Percentiles rank a stretch among this genome's conserved stretches.
These are phyloP conservation scores for Antitrichia curtipendula DNA, from an alignment of 225 moss, liverwort and hornwort genomes.

Conservation along the genomic window DNA sequence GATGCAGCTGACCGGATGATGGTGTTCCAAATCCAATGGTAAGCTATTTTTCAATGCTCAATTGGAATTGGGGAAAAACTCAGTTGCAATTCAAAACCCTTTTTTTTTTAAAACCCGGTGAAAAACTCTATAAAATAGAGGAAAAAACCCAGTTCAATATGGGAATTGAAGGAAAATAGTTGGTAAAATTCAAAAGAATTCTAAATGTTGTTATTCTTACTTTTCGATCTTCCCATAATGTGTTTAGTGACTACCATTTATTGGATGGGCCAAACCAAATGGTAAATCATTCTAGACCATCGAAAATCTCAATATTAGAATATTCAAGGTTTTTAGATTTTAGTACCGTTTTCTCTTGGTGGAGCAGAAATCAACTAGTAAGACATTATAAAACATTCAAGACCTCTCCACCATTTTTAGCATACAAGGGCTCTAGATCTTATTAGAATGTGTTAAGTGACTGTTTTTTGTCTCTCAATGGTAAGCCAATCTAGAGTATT, in stretches of 20 bases:
- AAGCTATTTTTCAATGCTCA: background rate
- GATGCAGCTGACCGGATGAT: slow-evolving; percentile 33
- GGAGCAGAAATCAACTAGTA: background rate
- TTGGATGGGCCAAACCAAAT: background rate
- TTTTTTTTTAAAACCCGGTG: no score
- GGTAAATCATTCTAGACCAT: background rate
- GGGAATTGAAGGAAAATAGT: background rate
- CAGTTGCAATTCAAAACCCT: no score
- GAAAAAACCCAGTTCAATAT: background rate
- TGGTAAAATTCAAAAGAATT: background rate
- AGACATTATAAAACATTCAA: background rate
- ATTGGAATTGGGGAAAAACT: background rate
- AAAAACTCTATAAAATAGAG: background rate
- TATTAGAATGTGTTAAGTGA: background rate
- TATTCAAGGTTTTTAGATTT: background rate
- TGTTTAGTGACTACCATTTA: background rate
- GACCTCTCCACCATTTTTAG: background rate
- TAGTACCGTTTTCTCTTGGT: background rate
- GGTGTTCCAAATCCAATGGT: slow-evolving; percentile 43
- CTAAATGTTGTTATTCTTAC: background rate
- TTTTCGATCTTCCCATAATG: background rate
- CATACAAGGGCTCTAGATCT: background rate
- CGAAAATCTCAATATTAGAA: background rate
- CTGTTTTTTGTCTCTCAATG: background rate
- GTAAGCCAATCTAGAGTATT: background rate